Evolutionary conservation across 805 yeast species (phyloP).

Genomic region (Candida awuae): DNA sequence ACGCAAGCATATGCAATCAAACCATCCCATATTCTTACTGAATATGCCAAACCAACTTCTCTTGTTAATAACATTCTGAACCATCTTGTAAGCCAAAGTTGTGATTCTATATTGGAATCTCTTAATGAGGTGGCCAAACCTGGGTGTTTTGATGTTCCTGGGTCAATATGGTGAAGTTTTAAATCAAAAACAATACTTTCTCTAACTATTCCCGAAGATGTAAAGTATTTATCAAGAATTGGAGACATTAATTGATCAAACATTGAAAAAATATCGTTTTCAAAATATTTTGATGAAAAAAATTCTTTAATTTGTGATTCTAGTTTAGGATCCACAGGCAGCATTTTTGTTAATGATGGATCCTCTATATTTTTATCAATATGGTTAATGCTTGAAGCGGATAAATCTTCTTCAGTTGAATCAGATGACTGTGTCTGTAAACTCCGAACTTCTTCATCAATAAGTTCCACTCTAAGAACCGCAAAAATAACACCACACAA

Average conservation of each 20-base stretch:
- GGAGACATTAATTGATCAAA: conserved; percentile 34
- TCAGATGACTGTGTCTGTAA: too few species aligned
- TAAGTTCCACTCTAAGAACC: conserved; percentile 33
- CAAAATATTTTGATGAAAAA: conserved; percentile 32
- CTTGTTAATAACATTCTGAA: conserved; percentile 39
- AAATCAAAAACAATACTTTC: conserved; percentile 43
- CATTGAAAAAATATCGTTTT: conserved; percentile 26
- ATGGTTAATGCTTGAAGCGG: conserved; percentile 12
- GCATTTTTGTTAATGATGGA: too few species aligned
- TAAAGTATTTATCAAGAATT: conserved; percentile 30
- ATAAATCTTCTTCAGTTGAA: conserved; percentile 15
- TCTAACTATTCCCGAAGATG: conserved; percentile 35
- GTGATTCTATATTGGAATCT: conserved; percentile 34
- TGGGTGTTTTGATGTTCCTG: conserved; percentile 5
- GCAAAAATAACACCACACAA: conserved; percentile 41
- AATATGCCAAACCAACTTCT: conserved; percentile 35
- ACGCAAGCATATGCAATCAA: conserved; percentile 25
- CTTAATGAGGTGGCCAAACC: conserved; percentile 12
- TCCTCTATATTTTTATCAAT: conserved; percentile 7
- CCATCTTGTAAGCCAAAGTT: conserved; percentile 49
- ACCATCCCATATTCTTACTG: conserved; percentile 43
- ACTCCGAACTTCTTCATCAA: conserved; percentile 14
- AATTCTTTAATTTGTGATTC: conserved; percentile 31
- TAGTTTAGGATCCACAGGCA: too few species aligned
- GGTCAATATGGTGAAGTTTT: conserved; percentile 41